A percentile compares a stretch with the other conserved stretches of the same genome.
Conservation (phyloP, 2,329 filamentous ascomycete genomes). For the Phialemoniopsis sp. region DNA sequence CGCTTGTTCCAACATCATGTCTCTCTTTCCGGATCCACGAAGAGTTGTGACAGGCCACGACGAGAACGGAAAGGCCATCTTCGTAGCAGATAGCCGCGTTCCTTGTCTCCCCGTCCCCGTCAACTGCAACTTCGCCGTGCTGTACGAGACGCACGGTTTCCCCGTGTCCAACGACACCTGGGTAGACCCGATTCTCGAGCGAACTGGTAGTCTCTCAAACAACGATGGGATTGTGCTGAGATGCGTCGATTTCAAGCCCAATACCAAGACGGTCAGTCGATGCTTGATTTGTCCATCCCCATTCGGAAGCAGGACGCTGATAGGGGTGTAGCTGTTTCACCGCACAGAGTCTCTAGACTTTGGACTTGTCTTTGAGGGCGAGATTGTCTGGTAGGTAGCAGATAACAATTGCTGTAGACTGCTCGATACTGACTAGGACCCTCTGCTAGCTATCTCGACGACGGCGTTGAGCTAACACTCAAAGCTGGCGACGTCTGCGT, state of each 20-base stretch:
- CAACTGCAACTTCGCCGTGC: slow-evolving; percentile 3
- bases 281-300: no score
- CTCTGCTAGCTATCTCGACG: slow-evolving; percentile 13
- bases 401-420: no score
- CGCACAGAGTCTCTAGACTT: slow-evolving; percentile 16
- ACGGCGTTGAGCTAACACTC: slow-evolving; percentile 11
- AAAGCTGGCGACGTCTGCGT: slow-evolving; percentile 14
- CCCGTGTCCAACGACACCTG: slow-evolving; percentile 13
- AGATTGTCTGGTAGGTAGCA: slow-evolving; percentile 13
- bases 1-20: no score
- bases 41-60: slow-evolving; percentile 1
- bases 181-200: slow-evolving; percentile 9
- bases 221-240: slow-evolving; percentile 11
- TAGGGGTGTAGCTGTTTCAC: slow-evolving; percentile 13
- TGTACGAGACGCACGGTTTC: slow-evolving; percentile 15
- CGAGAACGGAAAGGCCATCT: not conserved
- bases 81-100: not conserved
- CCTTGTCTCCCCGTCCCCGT: slow-evolving; percentile 2
- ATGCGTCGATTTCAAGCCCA: slow-evolving; percentile 12
- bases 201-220: slow-evolving; percentile 12
- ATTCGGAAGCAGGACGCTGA: no score
- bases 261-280: slow-evolving; percentile 7
- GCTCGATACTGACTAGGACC: no score
- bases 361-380: slow-evolving; percentile 11
- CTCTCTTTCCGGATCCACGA: not conserved